Evolutionary conservation across 2,329 filamentous ascomycete species (phyloP).

Genomic region (Trichoderma pleuroti): DNA sequence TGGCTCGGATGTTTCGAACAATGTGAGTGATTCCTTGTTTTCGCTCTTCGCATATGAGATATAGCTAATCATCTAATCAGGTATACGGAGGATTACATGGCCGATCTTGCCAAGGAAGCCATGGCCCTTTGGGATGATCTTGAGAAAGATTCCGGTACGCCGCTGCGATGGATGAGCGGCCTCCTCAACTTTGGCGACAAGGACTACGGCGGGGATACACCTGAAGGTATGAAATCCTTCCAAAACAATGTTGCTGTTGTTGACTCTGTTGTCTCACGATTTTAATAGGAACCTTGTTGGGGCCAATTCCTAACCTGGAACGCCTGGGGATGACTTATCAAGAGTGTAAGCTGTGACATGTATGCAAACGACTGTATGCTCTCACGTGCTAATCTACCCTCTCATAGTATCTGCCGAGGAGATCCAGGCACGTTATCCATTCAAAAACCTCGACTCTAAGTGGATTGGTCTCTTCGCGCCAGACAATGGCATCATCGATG

Average conservation of each 20-base stretch:
- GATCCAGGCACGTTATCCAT: background rate
- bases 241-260: background rate
- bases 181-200: background rate
- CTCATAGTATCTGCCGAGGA: background rate
- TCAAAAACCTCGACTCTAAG: background rate
- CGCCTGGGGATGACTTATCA: background rate
- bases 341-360: background rate
- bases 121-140: background rate
- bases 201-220: background rate
- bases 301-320: background rate
- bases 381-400: background rate
- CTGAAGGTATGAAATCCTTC: background rate
- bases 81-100: background rate
- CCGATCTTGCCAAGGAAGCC: background rate
- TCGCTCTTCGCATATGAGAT: background rate
- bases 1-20: background rate
- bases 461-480: background rate
- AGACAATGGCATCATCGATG: background rate
- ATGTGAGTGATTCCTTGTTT: background rate
- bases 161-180: background rate
- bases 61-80: background rate
- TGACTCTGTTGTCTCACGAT: background rate
- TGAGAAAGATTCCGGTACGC: background rate
- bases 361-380: background rate
- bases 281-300: background rate